A percentile compares a stretch with the other conserved stretches of the same genome.
Evolutionary conservation across 805 yeast genomes (phyloP).

Genomic region (Lachancea cidri): DNA sequence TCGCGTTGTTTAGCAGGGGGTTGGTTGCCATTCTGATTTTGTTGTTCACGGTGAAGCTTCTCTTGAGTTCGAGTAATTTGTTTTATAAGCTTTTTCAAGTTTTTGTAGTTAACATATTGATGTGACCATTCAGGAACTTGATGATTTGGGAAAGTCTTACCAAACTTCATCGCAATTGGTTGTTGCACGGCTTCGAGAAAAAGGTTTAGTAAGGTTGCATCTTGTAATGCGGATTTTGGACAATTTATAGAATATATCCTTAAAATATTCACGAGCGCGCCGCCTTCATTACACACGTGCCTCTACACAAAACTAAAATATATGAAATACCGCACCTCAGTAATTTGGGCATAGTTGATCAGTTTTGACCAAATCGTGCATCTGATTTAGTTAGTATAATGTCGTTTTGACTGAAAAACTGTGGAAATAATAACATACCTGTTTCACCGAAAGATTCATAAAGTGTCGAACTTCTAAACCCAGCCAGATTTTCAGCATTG

Average conservation of each 20-base stretch:
- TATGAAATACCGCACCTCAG: slow-evolving; percentile 18
- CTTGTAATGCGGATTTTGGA: not conserved
- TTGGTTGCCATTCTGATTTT: slow-evolving; percentile 9
- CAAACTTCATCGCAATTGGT: slow-evolving; percentile 67
- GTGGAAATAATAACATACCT: slow-evolving; percentile 39
- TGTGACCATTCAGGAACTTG: slow-evolving; percentile 92
- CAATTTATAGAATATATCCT: not conserved
- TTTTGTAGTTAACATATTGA: slow-evolving; percentile 80
- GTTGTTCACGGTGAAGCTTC: slow-evolving; percentile 22
- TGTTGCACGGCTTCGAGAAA: too few species aligned
- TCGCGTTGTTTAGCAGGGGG: slow-evolving; percentile 15
- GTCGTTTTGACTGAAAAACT: not conserved
- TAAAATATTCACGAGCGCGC: not conserved
- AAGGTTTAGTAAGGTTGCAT: not conserved
- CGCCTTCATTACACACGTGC: not conserved
- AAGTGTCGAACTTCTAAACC: slow-evolving; percentile 86
- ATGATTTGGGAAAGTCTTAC: slow-evolving; percentile 72
- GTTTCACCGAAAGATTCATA: slow-evolving; percentile 76
- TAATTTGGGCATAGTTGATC: slow-evolving; percentile 65
- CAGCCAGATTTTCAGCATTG: slow-evolving; percentile 87
- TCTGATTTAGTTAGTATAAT: slow-evolving; percentile 22
- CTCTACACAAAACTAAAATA: not conserved
- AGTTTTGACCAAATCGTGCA: slow-evolving; percentile 51
- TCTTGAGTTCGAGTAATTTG: slow-evolving; percentile 45
- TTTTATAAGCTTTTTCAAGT: slow-evolving; percentile 53